phyloP scores from a whole-genome alignment of 306 rosid genomes.

The Coriaria nepalensis region DNA sequence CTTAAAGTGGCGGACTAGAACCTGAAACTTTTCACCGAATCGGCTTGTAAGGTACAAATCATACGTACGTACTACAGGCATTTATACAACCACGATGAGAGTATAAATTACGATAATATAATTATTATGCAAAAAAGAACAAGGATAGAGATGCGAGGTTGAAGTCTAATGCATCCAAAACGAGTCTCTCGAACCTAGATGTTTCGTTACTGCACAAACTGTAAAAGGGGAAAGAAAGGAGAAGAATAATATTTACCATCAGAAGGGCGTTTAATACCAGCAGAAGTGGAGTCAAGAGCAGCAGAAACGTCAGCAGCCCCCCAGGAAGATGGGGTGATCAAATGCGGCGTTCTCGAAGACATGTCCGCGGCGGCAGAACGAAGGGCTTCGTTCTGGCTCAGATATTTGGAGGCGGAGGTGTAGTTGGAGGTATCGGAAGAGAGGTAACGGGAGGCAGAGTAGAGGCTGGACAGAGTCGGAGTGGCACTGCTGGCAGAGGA shows the following conservation, averaged over 20 bases:
- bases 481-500: constrained; percentile 19
- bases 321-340: constrained; percentile 46
- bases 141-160: background rate
- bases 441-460: constrained; percentile 6
- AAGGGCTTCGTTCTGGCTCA: constrained; percentile 14
- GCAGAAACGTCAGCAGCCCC: constrained; percentile 22
- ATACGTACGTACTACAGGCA: no score
- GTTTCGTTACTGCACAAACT: background rate
- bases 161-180: background rate
- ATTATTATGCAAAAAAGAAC: background rate
- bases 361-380: constrained; percentile 22
- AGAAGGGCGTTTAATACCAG: constrained; percentile 54
- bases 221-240: background rate
- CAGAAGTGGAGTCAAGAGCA: constrained; percentile 22
- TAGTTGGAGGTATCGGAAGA: constrained; percentile 14
- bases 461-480: constrained; percentile 11
- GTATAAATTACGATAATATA: no score
- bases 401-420: constrained; percentile 15
- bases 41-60: no score
- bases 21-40: background rate
- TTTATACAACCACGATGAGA: no score
- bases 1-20: background rate
- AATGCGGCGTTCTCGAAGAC: constrained; percentile 29
- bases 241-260: constrained; percentile 34
- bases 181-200: background rate